Base-by-base conservation (phyloP, 2,329 filamentous ascomycete genomes). In the Trichoderma cornu-damae region DNA sequence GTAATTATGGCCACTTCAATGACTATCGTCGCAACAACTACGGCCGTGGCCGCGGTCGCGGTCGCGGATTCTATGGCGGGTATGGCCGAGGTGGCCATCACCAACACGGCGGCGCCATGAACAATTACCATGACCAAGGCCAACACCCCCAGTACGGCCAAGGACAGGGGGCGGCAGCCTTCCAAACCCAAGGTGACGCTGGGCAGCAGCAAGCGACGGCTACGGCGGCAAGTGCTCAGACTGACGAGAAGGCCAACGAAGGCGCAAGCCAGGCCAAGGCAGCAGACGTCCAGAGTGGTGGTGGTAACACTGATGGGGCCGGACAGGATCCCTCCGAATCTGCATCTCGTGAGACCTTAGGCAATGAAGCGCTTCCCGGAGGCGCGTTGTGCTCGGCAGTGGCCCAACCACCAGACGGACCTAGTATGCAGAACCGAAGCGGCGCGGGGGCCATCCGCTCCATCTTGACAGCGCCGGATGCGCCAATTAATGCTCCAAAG, bases 1-100 rank as follows among this genome's bases (percentile, higher is more conserved):
- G 87, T 85, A 90, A 90, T 82, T 91, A 88, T 84, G 85, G 85
- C 75, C 77, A 88, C 75, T 86, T 83, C 82, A 89, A 89, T 86
- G 87, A 90, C 78, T 90, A 88, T 78, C 85, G 80, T 69, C 79
- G 78, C 68, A 75, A 83, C 78, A 84, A 84, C 74, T 84, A 84
- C 74, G 87, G 86, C 62, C 76, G 80, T 68, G 82, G 83, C 66
- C 80, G 86, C 67, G 86, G 87, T 63, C 80, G 83, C 63, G 84
- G 85, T 63, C 82, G 86, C 63, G 84, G 84, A 59, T 83, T 80
- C 64, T 81, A 79, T 66, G 75, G 76, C 64, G 77, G 78, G 50
- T 78, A 77, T 61, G 73, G 81, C 58, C 82, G 84, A 66, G 83
- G 83, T 56, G 80, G 79, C 60, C 78, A 76, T 64, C 40, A 54